These are phyloP conservation scores for Phalaenopsis aphrodite DNA, from an alignment of 106 monocot genomes.

Conservation along the genomic window DNA sequence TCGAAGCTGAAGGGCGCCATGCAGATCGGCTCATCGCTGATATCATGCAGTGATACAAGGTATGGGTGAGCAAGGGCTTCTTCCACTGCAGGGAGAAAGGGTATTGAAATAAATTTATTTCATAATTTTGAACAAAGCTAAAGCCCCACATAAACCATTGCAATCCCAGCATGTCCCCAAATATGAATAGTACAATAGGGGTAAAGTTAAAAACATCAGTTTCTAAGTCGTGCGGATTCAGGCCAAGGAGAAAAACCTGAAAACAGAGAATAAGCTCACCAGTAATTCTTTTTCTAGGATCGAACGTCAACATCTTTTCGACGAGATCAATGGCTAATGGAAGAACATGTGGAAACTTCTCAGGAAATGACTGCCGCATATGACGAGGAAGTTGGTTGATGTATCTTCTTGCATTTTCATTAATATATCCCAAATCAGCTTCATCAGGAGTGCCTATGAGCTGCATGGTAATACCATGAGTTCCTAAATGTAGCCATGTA, in stretches of 20 bases:
- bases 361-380: constrained; percentile 61
- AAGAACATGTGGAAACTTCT: constrained; percentile 88
- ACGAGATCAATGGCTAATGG: constrained; percentile 81
- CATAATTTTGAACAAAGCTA: too few relatives aligned
- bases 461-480: constrained; percentile 30
- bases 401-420: constrained; percentile 93
- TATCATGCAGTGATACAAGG: constrained; percentile 72
- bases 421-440: constrained; percentile 77
- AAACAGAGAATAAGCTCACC: constrained; percentile 31
- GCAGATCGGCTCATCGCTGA: constrained; percentile 72
- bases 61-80: constrained; percentile 79
- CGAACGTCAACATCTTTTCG: constrained; percentile 95
- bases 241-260: background rate
- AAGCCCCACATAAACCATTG: too few relatives aligned
- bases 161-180: too few relatives aligned
- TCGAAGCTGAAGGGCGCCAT: constrained; percentile 76
- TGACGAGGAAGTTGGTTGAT: constrained; percentile 73
- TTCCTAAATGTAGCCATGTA: background rate
- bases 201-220: too few relatives aligned
- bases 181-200: too few relatives aligned
- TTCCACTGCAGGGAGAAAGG: constrained; percentile 43
- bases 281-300: constrained; percentile 84
- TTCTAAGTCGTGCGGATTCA: too few relatives aligned
- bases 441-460: constrained; percentile 93
- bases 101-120: background rate